Conservation (phyloP, 2,329 filamentous ascomycete species). For the Colletotrichum spaethianum region DNA sequence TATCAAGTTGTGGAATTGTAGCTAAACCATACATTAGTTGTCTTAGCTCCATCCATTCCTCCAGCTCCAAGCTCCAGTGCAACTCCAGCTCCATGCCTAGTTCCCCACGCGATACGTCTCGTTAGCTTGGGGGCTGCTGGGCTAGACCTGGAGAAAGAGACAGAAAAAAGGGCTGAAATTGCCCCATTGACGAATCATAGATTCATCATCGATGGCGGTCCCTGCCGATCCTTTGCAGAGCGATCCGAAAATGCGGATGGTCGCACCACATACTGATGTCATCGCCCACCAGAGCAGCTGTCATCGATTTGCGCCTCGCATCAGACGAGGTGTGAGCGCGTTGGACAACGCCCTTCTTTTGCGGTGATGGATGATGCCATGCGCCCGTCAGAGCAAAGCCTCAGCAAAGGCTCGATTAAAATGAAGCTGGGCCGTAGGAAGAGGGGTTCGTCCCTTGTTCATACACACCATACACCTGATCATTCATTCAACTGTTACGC, state of each 20-base stretch:
- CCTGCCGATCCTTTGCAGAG: slow-evolving; percentile 29
- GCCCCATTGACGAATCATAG: slow-evolving; percentile 33
- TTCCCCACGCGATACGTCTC: not conserved
- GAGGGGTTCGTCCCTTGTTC: not conserved
- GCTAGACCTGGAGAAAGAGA: not conserved
- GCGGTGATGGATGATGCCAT: slow-evolving; percentile 37
- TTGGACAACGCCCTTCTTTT: not conserved
- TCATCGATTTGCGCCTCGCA: slow-evolving; percentile 40
- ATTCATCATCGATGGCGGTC: slow-evolving; percentile 35
- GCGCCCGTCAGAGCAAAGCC: slow-evolving; percentile 18
- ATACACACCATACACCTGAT: not conserved
- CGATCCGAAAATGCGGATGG: not conserved
- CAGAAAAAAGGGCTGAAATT: slow-evolving; percentile 1
- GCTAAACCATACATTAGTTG: not conserved
- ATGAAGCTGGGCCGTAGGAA: not conserved
- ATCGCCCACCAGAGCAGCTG: slow-evolving; percentile 34
- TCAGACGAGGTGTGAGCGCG: slow-evolving; percentile 1
- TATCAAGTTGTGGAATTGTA: not conserved
- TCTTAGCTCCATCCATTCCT: not conserved
- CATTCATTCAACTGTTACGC: too few species aligned
- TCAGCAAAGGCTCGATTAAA: slow-evolving; percentile 1
- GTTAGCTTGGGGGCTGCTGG: not conserved
- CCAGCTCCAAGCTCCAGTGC: not conserved
- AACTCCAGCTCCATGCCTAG: not conserved
- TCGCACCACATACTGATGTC: slow-evolving; percentile 39